Evolutionary conservation across 257 asterid genomes (phyloP).

Genomic region (Dorcoceras hygrometricum): DNA sequence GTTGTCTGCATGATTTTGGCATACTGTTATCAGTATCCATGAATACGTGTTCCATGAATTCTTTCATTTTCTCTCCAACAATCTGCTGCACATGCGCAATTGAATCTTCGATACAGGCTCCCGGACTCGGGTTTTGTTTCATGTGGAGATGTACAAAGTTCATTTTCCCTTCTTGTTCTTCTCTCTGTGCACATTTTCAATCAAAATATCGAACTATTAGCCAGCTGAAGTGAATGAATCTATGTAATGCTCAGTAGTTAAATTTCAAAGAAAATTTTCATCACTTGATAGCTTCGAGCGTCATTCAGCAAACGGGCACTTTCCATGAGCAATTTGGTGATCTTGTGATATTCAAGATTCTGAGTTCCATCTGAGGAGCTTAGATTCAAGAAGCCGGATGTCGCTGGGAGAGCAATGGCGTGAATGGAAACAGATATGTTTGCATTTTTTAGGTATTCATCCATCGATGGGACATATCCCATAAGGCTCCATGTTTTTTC

Average conservation of each 20-base stretch:
- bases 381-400: constrained; percentile 27
- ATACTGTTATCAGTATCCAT: constrained; percentile 21
- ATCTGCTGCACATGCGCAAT: constrained; percentile 30
- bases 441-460: constrained; percentile 46
- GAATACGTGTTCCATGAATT: constrained; percentile 41
- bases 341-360: constrained; percentile 25
- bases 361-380: constrained; percentile 1
- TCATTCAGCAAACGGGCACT: constrained; percentile 49
- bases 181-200: constrained; percentile 41
- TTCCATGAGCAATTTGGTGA: constrained; percentile 53
- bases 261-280: not conserved
- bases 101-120: constrained; percentile 32
- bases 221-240: not conserved
- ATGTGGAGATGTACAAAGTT: constrained; percentile 48
- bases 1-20: constrained; percentile 35
- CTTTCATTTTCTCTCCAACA: constrained; percentile 32
- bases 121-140: constrained; percentile 30
- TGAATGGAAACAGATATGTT: constrained; percentile 45
- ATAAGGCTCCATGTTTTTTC: constrained; percentile 51
- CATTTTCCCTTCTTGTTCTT: constrained; percentile 48
- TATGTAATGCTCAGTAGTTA: too few species aligned
- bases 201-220: not conserved
- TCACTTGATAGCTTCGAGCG: constrained; percentile 57
- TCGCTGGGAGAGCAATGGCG: constrained; percentile 40
- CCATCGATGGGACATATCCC: constrained; percentile 40